Base-by-base conservation (phyloP, 768 basidiomycete species). In the Termitomyces sp. region DNA sequence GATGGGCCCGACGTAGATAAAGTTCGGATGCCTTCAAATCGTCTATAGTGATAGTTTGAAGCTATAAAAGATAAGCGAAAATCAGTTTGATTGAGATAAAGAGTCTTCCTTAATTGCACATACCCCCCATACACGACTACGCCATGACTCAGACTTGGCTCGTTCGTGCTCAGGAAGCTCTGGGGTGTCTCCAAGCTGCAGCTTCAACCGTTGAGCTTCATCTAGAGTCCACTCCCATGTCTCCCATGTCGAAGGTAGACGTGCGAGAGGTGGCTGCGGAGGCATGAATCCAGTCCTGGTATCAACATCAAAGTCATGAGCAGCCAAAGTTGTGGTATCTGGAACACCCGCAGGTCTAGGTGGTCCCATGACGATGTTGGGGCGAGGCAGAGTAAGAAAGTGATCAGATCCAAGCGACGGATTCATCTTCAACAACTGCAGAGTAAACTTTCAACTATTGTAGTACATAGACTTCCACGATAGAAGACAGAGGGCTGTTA, bases 231-330 rank as follows among this genome's bases (percentile, higher is more conserved):
- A 69, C 68, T 96, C 93, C 94, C 92, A 98, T 46, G 73, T 66
- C 45, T 84, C 85, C 82, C 84, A 96, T 55, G 72, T 68, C 0
- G 42, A 57, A 0, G 87, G 85, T 1, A 96, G 78, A 22, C 87
- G 80, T 7, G 72, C 63, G 0, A 87, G 69, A 1, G 94, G 94
- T 0, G 85, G 81, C 14, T 83, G 76, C 0, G 90, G 87, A 2
- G 95, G 90, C 84, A 98, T 87, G 70, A 98, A 98, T 0, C 96
- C 95, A 0, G 93, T 92, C 16, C 85, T 77, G 10, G 88, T 86
- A 69, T 95, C 93, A 59, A 98, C 90, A 69, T 98, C 94, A 75
- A 93, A 98, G 73, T 91, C 89, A 61, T 89, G 86, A 3, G 86
- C 84, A 10, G 83, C 84, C 13, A 62, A 58, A 43, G 65, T 66